phyloP scores from a whole-genome alignment of 2,329 filamentous ascomycete species.

The Aspergillus chevalieri region DNA sequence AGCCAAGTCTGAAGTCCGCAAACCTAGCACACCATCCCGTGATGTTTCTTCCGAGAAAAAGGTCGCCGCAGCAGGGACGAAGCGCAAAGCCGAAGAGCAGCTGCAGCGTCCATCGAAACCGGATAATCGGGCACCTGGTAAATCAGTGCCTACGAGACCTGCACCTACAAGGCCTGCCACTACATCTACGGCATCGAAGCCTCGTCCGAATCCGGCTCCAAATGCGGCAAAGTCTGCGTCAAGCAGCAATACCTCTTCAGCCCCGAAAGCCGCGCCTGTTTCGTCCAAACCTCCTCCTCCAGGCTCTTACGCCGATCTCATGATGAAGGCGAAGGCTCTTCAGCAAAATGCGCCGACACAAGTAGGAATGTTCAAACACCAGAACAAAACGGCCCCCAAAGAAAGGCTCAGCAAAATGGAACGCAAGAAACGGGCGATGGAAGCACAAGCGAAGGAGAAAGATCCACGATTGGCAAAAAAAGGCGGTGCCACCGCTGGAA shows the following conservation, averaged over 20 bases:
- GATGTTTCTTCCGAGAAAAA: slow-evolving; percentile 12
- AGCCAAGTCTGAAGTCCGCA: slow-evolving; percentile 17
- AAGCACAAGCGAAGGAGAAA: slow-evolving; percentile 38
- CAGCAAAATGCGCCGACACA: slow-evolving; percentile 41
- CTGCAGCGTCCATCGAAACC: slow-evolving; percentile 25
- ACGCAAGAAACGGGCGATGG: slow-evolving; percentile 40
- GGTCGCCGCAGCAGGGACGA: slow-evolving; percentile 22
- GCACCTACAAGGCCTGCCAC: slow-evolving; percentile 11
- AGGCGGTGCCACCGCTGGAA: slow-evolving; percentile 13
- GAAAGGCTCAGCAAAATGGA: slow-evolving; percentile 53
- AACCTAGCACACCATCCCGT: slow-evolving; percentile 11
- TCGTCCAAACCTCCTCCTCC: slow-evolving; percentile 46
- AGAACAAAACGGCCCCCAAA: slow-evolving; percentile 39
- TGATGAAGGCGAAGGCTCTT: slow-evolving; percentile 53
- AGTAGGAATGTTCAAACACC: slow-evolving; percentile 53
- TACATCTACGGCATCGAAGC: slow-evolving; percentile 15
- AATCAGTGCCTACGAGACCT: slow-evolving; percentile 11
- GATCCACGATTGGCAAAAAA: slow-evolving; percentile 28
- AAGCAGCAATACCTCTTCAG: slow-evolving; percentile 12
- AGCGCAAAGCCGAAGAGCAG: slow-evolving; percentile 41
- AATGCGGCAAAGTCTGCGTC: slow-evolving; percentile 14
- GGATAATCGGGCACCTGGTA: slow-evolving; percentile 14
- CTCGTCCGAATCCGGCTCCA: slow-evolving; percentile 9
- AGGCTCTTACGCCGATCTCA: slow-evolving; percentile 55
- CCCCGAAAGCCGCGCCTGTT: slow-evolving; percentile 13